A percentile compares a stretch with the other conserved stretches of the same genome.
Evolutionary conservation across 495 filamentous ascomycete species (phyloP).

Genomic region (Aspergillus homomorphus): DNA sequence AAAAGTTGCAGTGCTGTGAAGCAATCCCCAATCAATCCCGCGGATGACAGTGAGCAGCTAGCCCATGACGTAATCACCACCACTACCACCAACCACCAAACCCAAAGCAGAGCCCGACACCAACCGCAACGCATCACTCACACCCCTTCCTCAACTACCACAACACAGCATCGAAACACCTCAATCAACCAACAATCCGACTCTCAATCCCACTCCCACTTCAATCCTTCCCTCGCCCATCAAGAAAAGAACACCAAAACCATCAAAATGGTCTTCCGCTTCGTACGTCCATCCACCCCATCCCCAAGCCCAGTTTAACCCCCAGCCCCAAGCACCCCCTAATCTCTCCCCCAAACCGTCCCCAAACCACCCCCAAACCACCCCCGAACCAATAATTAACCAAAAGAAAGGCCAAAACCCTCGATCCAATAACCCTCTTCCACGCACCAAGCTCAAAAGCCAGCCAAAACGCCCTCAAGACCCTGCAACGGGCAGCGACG

Average conservation of each 20-base stretch:
- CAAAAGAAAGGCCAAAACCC: constrained; percentile 62
- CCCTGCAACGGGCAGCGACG: constrained; percentile 74
- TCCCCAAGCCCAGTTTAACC: background rate
- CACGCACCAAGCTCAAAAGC: constrained; percentile 66
- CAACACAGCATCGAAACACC: background rate
- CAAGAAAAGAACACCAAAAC: background rate
- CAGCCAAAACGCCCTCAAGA: constrained; percentile 63
- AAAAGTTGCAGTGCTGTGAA: too few relatives aligned
- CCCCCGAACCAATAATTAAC: constrained; percentile 13
- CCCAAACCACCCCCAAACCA: constrained; percentile 2
- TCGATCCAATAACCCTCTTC: constrained; percentile 95
- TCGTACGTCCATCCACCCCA: constrained; percentile 27
- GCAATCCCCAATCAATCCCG: background rate
- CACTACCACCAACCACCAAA: background rate
- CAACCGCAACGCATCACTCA: background rate
- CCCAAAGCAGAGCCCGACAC: constrained; percentile 2
- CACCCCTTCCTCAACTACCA: background rate
- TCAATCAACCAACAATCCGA: background rate
- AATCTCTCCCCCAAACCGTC: background rate
- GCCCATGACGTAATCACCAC: constrained; percentile 16
- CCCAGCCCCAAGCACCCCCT: constrained; percentile 3
- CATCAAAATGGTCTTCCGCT: constrained; percentile 43
- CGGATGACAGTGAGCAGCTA: background rate
- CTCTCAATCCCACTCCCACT: background rate
- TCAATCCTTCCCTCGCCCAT: too few relatives aligned